These are phyloP conservation scores for Myxozyma geophila DNA, from an alignment of 805 yeast species.

Conservation along the genomic window DNA sequence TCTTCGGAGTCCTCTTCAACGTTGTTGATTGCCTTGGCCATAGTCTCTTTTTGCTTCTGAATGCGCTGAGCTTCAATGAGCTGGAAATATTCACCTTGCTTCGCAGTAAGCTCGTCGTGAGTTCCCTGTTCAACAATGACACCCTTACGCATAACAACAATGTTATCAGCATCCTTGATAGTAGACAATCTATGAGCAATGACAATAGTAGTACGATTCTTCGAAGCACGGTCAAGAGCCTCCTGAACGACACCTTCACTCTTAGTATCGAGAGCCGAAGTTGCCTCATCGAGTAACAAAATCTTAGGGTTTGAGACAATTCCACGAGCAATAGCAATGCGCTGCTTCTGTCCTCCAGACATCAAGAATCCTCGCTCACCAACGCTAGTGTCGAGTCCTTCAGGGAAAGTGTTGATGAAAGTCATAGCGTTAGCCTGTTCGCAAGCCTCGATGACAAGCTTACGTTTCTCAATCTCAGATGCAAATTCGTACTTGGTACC, in stretches of 20 bases:
- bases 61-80: slow-evolving; percentile 42
- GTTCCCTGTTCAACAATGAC: slow-evolving; percentile 52
- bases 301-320: slow-evolving; percentile 59
- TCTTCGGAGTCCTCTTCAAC: slow-evolving; percentile 11
- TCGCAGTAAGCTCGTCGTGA: slow-evolving; percentile 43
- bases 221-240: slow-evolving; percentile 49
- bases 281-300: slow-evolving; percentile 66
- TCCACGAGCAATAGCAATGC: slow-evolving; percentile 69
- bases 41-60: slow-evolving; percentile 26
- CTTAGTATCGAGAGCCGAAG: slow-evolving; percentile 66
- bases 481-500: slow-evolving; percentile 44
- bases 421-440: slow-evolving; percentile 56
- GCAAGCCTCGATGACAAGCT: slow-evolving; percentile 51
- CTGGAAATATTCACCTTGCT: slow-evolving; percentile 37
- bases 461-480: slow-evolving; percentile 47
- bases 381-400: slow-evolving; percentile 53
- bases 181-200: slow-evolving; percentile 61
- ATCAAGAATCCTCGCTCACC: slow-evolving; percentile 64
- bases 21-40: slow-evolving; percentile 5
- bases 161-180: slow-evolving; percentile 54
- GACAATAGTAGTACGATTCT: slow-evolving; percentile 52
- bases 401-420: slow-evolving; percentile 58
- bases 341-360: slow-evolving; percentile 71
- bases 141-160: slow-evolving; percentile 52
- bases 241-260: slow-evolving; percentile 64